These are phyloP conservation scores for Penicillium sp. DNA, from an alignment of 2,329 filamentous ascomycete species.

Conservation along the genomic window DNA sequence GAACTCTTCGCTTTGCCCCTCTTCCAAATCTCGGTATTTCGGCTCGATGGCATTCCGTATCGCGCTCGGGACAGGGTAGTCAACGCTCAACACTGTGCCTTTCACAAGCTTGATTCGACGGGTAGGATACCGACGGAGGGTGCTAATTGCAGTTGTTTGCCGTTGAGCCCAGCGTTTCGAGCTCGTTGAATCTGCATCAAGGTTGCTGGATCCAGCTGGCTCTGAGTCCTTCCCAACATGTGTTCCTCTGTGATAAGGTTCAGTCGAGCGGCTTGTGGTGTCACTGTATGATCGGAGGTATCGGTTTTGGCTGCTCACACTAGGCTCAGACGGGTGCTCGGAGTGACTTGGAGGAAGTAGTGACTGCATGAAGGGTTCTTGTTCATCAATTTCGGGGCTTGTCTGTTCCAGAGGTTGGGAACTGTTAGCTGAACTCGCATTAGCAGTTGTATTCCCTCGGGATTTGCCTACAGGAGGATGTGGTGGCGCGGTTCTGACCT, in stretches of 20 bases:
- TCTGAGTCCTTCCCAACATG: background rate
- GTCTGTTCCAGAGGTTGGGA: background rate
- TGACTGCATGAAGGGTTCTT: slow-evolving; percentile 1
- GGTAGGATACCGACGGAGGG: slow-evolving; percentile 16
- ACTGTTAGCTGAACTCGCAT: background rate
- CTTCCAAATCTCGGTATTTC: slow-evolving; percentile 16
- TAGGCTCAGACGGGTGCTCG: background rate
- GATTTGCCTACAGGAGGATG: background rate
- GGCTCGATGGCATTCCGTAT: slow-evolving; percentile 18
- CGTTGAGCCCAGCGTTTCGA: slow-evolving; percentile 12
- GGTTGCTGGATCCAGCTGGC: background rate
- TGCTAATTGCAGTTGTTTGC: background rate
- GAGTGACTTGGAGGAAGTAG: slow-evolving; percentile 2
- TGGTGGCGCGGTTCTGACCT: background rate
- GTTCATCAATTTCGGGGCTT: slow-evolving; percentile 7
- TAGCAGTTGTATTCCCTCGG: background rate
- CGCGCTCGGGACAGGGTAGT: slow-evolving; percentile 18
- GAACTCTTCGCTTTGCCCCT: slow-evolving; percentile 17
- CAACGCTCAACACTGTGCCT: slow-evolving; percentile 16
- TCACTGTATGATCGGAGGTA: slow-evolving; percentile 6
- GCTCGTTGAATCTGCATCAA: slow-evolving; percentile 5
- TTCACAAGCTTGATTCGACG: slow-evolving; percentile 18
- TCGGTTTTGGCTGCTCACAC: slow-evolving; percentile 1
- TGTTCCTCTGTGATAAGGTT: slow-evolving; percentile 1
- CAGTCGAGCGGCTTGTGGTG: slow-evolving; percentile 1